Evolutionary conservation across 2,329 filamentous ascomycete species (phyloP), one percentile per base, ranked within the genome.

Genomic region (Microdochium paspali): DNA sequence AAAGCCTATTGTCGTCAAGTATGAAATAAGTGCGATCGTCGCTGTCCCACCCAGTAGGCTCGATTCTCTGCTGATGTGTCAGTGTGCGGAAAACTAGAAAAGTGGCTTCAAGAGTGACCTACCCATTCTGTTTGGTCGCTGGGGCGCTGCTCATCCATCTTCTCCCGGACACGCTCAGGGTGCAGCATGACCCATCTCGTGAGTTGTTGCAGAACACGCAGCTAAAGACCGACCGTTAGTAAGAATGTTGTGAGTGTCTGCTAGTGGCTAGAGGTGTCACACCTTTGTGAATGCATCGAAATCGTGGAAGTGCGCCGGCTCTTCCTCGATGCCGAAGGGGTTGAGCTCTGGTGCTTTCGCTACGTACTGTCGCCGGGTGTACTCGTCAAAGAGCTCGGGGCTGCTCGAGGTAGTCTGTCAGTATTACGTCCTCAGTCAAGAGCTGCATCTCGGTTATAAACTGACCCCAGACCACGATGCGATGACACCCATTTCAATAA

Each of bases 401-500:
- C 90, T 96, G 56, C 1, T 44, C 30, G 24, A 43, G 28, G 47
- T 32, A 7, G 30, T 30, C 25, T 45, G 35, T 54, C 24, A n/a
- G 35, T 20, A 26, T 26, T 25, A 45, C 24, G 45, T 76, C 87
- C 55, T 79, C 95, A 90, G 85, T 94, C 44, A 97, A 73, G 53
- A 7, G 13, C 31, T 4, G 31, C 6, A 5, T 7, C 18, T 35
- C 26, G 26, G 7, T 6, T 21, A 21, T 15, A 20, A 18, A 7
- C 35, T 40, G 10, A 40, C 35, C 35, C 18, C 6, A 40, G 35
- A 12, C 90, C 90, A 53, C 90, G 85, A 70, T 96, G 90, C 50
- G 90, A 95, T 26, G 93, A 96, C 45, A 96, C 84, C 62, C 86
- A 90, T 75, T 96, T 96, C 50, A 97, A 80, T 20, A 97, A 74